These are phyloP conservation scores for Coprinellus aureogranulatus DNA, from an alignment of 768 basidiomycete genomes.

Conservation along the genomic window DNA sequence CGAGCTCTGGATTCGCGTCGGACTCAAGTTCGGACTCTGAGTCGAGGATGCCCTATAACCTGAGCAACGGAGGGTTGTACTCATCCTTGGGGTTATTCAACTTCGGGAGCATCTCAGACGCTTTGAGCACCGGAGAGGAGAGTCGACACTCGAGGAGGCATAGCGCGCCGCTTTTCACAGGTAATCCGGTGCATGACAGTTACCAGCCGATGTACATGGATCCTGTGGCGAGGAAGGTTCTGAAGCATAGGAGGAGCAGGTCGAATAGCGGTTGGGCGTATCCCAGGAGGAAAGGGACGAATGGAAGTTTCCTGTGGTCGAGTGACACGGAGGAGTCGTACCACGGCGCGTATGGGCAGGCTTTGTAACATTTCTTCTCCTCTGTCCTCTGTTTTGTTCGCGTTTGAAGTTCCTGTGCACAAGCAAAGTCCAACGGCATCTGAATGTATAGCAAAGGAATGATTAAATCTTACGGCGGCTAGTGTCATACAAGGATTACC, in stretches of 20 bases:
- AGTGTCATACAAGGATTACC: conserved; percentile 66
- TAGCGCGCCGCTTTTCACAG: conserved; percentile 18
- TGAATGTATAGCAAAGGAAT: too few relatives aligned
- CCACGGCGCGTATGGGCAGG: background rate
- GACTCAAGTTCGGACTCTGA: background rate
- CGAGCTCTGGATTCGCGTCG: too few relatives aligned
- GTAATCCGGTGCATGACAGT: background rate
- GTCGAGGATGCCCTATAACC: background rate
- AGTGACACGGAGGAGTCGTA: conserved; percentile 1
- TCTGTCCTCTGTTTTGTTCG: too few relatives aligned
- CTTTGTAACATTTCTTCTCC: background rate
- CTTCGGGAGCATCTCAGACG: background rate
- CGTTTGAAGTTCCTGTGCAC: too few relatives aligned
- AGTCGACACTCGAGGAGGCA: conserved; percentile 17
- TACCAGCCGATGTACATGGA: conserved; percentile 1
- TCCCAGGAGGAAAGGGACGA: conserved; percentile 12
- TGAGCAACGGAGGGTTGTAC: background rate
- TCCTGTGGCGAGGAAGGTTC: conserved; percentile 2
- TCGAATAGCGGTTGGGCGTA: conserved; percentile 30
- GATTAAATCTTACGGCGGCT: too few relatives aligned
- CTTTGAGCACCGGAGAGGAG: background rate
- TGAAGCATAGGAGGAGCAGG: conserved; percentile 23
- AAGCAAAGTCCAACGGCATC: too few relatives aligned
- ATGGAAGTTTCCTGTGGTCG: background rate
- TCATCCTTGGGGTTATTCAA: too few relatives aligned